Evolutionary conservation across 2,329 filamentous ascomycete genomes (phyloP).

Genomic region (Fusarium napiforme): DNA sequence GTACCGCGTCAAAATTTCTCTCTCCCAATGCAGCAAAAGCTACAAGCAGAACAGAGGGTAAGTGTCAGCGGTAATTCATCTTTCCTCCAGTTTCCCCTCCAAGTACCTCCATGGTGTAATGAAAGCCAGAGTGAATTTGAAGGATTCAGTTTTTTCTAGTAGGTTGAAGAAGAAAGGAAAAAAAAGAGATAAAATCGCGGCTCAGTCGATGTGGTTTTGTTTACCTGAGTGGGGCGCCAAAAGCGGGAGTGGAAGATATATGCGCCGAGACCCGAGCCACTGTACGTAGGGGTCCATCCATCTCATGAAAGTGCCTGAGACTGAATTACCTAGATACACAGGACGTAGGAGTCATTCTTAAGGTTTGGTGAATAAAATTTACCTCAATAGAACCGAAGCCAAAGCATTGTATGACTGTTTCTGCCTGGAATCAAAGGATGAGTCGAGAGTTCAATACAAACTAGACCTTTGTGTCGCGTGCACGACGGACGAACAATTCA

Average conservation of each 20-base stretch:
- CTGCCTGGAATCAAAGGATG: neutral
- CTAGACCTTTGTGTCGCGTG: conserved; percentile 29
- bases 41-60: conserved; percentile 59
- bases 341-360: neutral
- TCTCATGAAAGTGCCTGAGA: neutral
- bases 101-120: conserved; percentile 62
- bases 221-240: conserved; percentile 4
- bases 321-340: neutral
- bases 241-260: conserved; percentile 44
- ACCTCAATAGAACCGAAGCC: neutral
- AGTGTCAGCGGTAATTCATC: conserved; percentile 60
- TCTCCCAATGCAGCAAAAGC: conserved; percentile 50
- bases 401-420: neutral
- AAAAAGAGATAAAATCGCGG: conserved; percentile 30
- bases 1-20: conserved; percentile 53
- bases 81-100: conserved; percentile 81
- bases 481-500: conserved; percentile 12
- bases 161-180: conserved; percentile 52
- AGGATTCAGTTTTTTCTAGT: conserved; percentile 61
- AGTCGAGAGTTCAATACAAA: neutral
- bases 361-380: neutral
- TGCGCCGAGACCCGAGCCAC: conserved; percentile 23
- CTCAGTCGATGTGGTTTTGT: conserved; percentile 28
- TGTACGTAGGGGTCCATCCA: neutral
- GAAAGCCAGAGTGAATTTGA: conserved; percentile 77